phyloP scores from a whole-genome alignment of 208 protist species.

The Trypanosoma boissoni region DNA sequence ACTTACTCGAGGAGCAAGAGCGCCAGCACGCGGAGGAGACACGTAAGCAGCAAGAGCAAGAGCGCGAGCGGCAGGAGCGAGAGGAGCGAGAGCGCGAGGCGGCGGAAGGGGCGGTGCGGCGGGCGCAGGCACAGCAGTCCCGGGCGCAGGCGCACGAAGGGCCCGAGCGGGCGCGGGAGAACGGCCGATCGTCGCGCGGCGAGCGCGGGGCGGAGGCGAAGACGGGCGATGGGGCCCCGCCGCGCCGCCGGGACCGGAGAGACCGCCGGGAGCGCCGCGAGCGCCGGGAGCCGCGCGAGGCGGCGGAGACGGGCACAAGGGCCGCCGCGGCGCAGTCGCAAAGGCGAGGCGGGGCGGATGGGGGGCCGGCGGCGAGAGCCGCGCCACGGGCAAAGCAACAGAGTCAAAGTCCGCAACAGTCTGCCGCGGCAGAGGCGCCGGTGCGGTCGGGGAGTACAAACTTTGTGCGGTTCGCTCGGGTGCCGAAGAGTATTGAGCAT shows the following conservation, averaged over 20 bases:
- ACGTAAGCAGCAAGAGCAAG: not conserved
- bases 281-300: slow-evolving; percentile 3
- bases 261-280: slow-evolving; percentile 23
- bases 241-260: not conserved
- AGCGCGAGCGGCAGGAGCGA: slow-evolving; percentile 20
- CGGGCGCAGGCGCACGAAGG: slow-evolving; percentile 18
- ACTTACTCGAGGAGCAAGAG: slow-evolving; percentile 43
- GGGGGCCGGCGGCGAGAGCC: too few species aligned
- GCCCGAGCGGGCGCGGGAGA: slow-evolving; percentile 1
- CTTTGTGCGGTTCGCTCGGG: slow-evolving; percentile 43
- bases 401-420: too few species aligned
- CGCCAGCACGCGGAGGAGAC: slow-evolving; percentile 30
- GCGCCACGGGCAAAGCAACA: not conserved
- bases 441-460: slow-evolving; percentile 26
- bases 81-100: too few species aligned
- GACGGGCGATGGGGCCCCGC: too few species aligned
- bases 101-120: slow-evolving; percentile 21
- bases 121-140: slow-evolving; percentile 34
- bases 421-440: too few species aligned
- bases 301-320: not conserved
- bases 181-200: not conserved
- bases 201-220: not conserved
- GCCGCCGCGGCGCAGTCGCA: not conserved
- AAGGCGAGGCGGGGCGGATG: too few species aligned
- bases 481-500: slow-evolving; percentile 61